These are phyloP conservation scores for Trichophyton benhamiae DNA, from an alignment of 2,329 filamentous ascomycete species.

Conservation along the genomic window DNA sequence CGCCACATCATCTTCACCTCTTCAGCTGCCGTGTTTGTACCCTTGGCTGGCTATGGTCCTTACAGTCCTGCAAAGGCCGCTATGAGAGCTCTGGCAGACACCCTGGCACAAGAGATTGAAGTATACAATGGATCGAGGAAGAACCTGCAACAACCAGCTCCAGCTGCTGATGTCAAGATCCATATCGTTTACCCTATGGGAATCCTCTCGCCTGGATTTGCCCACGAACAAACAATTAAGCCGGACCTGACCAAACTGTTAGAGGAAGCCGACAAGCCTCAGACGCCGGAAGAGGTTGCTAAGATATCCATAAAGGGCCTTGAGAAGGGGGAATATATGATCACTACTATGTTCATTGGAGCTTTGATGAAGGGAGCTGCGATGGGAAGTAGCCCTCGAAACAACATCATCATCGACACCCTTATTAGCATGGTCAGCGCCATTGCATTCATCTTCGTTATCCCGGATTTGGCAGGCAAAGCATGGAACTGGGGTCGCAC, in stretches of 20 bases:
- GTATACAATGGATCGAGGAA: constrained; percentile 61
- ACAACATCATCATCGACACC: constrained; percentile 43
- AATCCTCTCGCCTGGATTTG: constrained; percentile 64
- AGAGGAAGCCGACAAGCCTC: constrained; percentile 69
- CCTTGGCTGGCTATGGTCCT: constrained; percentile 67
- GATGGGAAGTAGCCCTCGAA: constrained; percentile 42
- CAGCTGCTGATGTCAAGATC: constrained; percentile 58
- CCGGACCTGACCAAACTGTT: constrained; percentile 66
- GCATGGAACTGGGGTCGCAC: constrained; percentile 47
- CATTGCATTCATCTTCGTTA: constrained; percentile 45
- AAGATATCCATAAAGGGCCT: constrained; percentile 55
- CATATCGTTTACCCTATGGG: constrained; percentile 76
- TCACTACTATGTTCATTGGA: constrained; percentile 64
- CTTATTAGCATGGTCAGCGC: constrained; percentile 42
- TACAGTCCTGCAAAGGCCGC: constrained; percentile 82
- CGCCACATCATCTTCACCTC: constrained; percentile 82
- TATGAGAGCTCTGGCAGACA: constrained; percentile 69
- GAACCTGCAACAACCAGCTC: constrained; percentile 28
- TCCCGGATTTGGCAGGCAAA: constrained; percentile 45
- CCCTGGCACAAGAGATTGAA: constrained; percentile 68
- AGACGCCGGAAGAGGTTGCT: constrained; percentile 69
- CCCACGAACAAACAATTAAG: constrained; percentile 65
- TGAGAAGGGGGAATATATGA: constrained; percentile 66
- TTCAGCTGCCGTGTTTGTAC: constrained; percentile 61
- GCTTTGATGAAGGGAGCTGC: constrained; percentile 54